Evolutionary conservation across 805 yeast genomes (phyloP), one percentile per base, ranked within the genome.

Genomic region (Ogataea kodamae): DNA sequence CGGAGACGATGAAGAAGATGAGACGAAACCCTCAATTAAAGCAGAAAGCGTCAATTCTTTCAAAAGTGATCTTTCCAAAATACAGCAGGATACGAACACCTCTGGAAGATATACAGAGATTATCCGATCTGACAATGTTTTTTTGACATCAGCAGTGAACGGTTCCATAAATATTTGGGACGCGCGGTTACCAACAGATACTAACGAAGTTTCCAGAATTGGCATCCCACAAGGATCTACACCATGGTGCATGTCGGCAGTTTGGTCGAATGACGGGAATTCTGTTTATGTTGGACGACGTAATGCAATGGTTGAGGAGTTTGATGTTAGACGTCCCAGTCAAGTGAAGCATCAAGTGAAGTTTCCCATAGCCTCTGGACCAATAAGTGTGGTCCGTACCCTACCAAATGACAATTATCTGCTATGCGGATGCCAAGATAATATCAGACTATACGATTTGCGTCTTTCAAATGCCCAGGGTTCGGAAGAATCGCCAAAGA

Each of bases 171-270:
- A 74, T 40, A 59, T 92, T 4, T 89, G 96, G 96, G 98, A 92
- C 56, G 61, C 71, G 4, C 69, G 98, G 38, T 21, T 48, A 1
- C 39, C 54, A 1, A n/a, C 43, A 0, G 27, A 39, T 3, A 16
- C 46, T 1, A 48, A 49, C 18, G 33, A 46, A 17, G 58, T 56
- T 9, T 21, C 46, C 2, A 33, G 43, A 11, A 45, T 59, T 18
- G 53, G 72, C 0, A 71, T 79, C 1, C 79, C 86, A 1, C 62
- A 70, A 7, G 76, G 75, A 1, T 72, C 81, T 0, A 96, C 97
- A 0, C 97, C 97, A 0, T 92, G 97, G 97, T 82, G 95, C 57
- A 78, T 82, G 72, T 74, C 86, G 6, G 76, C 96, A 0, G 76
- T 84, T 36, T 90, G 97, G 97, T 80, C 95, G 6, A 66, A 67